Evolutionary conservation across 768 basidiomycete genomes (phyloP).

Genomic region (Suillus variegatus): DNA sequence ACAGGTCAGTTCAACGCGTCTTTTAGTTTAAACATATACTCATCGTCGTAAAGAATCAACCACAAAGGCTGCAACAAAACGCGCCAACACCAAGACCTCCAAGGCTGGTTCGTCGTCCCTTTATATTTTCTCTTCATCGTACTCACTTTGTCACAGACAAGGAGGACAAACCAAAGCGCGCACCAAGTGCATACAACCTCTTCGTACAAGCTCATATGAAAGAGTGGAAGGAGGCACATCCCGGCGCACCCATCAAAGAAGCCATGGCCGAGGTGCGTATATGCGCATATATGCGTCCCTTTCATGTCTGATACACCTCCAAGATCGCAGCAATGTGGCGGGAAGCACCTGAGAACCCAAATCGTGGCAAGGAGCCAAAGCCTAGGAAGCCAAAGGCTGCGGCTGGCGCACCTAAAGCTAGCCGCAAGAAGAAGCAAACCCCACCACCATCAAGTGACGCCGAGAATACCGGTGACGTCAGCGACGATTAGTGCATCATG

Average conservation of each 20-base stretch:
- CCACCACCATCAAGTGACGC: slow-evolving; percentile 23
- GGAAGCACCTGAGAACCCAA: slow-evolving; percentile 64
- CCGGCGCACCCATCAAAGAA: slow-evolving; percentile 47
- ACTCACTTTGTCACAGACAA: slow-evolving; percentile 28
- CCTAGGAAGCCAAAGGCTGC: slow-evolving; percentile 46
- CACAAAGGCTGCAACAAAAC: slow-evolving; percentile 59
- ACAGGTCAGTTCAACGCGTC: slow-evolving; percentile 39
- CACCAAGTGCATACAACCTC: slow-evolving; percentile 59
- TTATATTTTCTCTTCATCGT: slow-evolving; percentile 8
- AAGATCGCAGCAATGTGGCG: slow-evolving; percentile 62
- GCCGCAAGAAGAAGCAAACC: slow-evolving; percentile 18
- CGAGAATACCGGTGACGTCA: slow-evolving; percentile 26
- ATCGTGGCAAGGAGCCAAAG: slow-evolving; percentile 54
- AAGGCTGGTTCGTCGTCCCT: slow-evolving; percentile 34
- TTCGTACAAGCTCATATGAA: slow-evolving; percentile 60
- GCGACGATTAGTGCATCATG: slow-evolving; percentile 16
- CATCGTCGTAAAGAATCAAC: slow-evolving; percentile 41
- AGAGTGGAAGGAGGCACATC: slow-evolving; percentile 56
- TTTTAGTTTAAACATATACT: background rate
- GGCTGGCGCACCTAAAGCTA: slow-evolving; percentile 2
- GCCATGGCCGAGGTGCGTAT: slow-evolving; percentile 46
- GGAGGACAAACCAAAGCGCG: slow-evolving; percentile 53
- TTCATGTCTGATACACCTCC: slow-evolving; percentile 9
- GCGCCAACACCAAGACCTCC: slow-evolving; percentile 46
- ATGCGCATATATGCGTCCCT: slow-evolving; percentile 6